Evolutionary conservation across 2,329 filamentous ascomycete species (phyloP).

Genomic region (Ampelomyces quisqualis): DNA sequence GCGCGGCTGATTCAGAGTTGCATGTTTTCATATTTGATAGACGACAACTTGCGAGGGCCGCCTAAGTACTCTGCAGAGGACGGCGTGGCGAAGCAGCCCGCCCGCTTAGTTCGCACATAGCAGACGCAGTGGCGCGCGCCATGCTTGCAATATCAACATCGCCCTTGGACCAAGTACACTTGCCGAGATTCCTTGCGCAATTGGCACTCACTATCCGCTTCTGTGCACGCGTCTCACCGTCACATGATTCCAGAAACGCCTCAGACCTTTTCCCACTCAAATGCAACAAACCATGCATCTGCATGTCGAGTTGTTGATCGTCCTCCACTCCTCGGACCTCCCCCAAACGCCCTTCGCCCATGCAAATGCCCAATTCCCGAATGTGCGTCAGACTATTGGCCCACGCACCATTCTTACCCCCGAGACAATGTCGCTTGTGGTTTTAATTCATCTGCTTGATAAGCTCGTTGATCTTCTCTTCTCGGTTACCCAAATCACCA

Average conservation of each 20-base stretch:
- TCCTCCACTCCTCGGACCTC: slow-evolving; percentile 10
- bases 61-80: no score
- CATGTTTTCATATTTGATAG: slow-evolving; percentile 2
- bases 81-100: no score
- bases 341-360: slow-evolving; percentile 23
- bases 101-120: no score
- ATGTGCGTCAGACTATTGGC: slow-evolving; percentile 16
- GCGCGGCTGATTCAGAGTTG: slow-evolving; percentile 1
- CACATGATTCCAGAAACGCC: slow-evolving; percentile 4
- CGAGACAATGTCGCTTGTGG: background rate
- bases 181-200: slow-evolving; percentile 1
- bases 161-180: slow-evolving; percentile 4
- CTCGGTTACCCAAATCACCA: slow-evolving; percentile 97
- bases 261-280: background rate
- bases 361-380: slow-evolving; percentile 25
- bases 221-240: slow-evolving; percentile 2
- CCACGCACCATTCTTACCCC: slow-evolving; percentile 6
- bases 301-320: slow-evolving; percentile 19
- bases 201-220: slow-evolving; percentile 4
- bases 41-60: no score
- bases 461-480: slow-evolving; percentile 95
- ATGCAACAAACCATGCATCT: slow-evolving; percentile 12
- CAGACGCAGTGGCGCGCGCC: no score
- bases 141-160: no score
- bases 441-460: slow-evolving; percentile 99